Percentiles rank a stretch among this genome's conserved stretches.
These are phyloP conservation scores for Cucurbita argyrosperma DNA, from an alignment of 306 rosid genomes.

Conservation along the genomic window DNA sequence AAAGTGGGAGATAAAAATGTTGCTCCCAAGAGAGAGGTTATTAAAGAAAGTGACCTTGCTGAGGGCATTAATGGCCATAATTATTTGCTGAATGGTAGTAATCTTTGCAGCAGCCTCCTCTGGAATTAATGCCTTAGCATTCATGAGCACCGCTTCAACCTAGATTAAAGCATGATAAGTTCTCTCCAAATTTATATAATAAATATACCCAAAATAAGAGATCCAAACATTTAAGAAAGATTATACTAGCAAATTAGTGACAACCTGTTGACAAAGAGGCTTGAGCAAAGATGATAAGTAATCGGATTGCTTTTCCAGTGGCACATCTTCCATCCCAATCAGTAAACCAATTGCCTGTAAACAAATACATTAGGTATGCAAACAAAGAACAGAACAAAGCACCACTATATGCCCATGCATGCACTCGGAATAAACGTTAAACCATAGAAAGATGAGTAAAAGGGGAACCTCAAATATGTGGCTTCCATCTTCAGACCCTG, in stretches of 20 bases:
- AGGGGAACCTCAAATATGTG: slow-evolving; percentile 86
- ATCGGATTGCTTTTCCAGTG: slow-evolving; percentile 64
- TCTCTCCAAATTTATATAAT: background rate
- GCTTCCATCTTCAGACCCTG: slow-evolving; percentile 87
- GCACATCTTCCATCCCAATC: slow-evolving; percentile 91
- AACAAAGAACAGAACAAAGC: slow-evolving; percentile 8
- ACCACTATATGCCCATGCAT: background rate
- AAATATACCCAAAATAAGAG: background rate
- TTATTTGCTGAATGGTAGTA: slow-evolving; percentile 68
- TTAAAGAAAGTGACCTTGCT: slow-evolving; percentile 59
- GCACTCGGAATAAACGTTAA: background rate
- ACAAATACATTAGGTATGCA: slow-evolving; percentile 12
- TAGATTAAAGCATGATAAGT: slow-evolving; percentile 12
- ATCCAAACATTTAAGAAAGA: background rate
- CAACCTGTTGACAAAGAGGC: slow-evolving; percentile 88
- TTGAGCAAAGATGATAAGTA: slow-evolving; percentile 84
- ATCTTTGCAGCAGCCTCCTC: slow-evolving; percentile 62
- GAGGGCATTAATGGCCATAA: slow-evolving; percentile 81
- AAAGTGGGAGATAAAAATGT: background rate
- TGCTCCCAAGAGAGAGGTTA: slow-evolving; percentile 1
- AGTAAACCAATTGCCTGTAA: slow-evolving; percentile 87
- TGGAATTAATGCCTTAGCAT: slow-evolving; percentile 37
- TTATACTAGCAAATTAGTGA: slow-evolving; percentile 7
- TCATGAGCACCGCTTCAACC: slow-evolving; percentile 64
- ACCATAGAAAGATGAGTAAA: background rate